A percentile compares a stretch with the other conserved stretches of the same genome.
phyloP scores from a whole-genome alignment of 208 protist species.

The Acanthamoeba castellanii region DNA sequence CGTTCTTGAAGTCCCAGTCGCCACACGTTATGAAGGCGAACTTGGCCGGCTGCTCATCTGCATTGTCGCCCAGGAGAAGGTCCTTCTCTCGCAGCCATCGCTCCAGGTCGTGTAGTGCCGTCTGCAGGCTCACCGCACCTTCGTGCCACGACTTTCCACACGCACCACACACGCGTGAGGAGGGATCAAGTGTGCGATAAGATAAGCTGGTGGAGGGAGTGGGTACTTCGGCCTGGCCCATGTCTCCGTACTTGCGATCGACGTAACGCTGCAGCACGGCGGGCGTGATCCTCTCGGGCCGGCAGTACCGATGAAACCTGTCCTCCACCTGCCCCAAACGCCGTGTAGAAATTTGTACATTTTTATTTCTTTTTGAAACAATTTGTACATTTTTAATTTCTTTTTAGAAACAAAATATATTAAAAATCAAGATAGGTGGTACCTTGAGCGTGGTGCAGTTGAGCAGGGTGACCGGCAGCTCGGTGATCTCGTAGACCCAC shows the following conservation, averaged over 20 bases:
- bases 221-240: background rate
- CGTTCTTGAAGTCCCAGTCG: conserved; percentile 94
- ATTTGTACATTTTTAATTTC: too few species aligned
- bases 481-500: background rate
- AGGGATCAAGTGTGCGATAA: too few species aligned
- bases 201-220: background rate
- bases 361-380: too few species aligned
- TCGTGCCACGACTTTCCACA: background rate
- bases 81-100: background rate
- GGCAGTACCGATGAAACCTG: background rate
- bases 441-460: conserved; percentile 5
- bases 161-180: too few species aligned
- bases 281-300: background rate
- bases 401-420: background rate
- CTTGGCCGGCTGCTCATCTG: conserved; percentile 67
- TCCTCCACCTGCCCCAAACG: background rate
- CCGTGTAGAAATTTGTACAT: background rate
- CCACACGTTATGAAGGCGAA: conserved; percentile 94
- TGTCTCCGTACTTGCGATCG: background rate
- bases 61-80: background rate
- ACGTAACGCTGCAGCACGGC: background rate
- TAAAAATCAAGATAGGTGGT: background rate
- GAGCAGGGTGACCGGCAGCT: conserved; percentile 12
- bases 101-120: background rate
- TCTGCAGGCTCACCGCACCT: background rate